Conservation (phyloP, 306 rosid genomes). For the Vigna hirtella region DNA sequence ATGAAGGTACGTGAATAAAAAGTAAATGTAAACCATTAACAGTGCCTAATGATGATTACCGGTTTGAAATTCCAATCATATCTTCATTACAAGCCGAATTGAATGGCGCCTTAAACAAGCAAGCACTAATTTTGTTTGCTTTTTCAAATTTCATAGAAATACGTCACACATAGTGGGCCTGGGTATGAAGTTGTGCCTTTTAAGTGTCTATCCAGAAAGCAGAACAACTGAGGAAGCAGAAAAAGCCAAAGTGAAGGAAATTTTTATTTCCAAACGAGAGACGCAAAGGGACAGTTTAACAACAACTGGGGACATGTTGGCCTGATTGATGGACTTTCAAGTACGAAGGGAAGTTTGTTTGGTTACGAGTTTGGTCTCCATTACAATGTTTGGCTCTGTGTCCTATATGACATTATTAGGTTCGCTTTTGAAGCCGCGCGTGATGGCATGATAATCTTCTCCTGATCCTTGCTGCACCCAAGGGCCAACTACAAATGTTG, state of each 20-base stretch:
- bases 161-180: not conserved
- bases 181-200: not conserved
- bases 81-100: not conserved
- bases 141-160: not conserved
- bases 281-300: conserved; percentile 34
- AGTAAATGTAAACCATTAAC: not conserved
- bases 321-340: conserved; percentile 38
- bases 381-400: conserved; percentile 45
- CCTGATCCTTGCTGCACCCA: conserved; percentile 35
- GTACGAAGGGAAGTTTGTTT: conserved; percentile 47
- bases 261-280: not conserved
- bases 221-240: not conserved
- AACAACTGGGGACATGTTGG: conserved; percentile 37
- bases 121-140: not conserved
- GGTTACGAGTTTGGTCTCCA: conserved; percentile 30
- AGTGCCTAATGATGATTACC: not conserved
- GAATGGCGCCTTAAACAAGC: not conserved
- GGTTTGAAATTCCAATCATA: not conserved
- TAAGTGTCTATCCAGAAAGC: not conserved
- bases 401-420: conserved; percentile 31
- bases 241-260: not conserved
- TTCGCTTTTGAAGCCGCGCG: conserved; percentile 33
- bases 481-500: conserved; percentile 24
- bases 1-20: too few species aligned
- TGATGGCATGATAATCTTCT: conserved; percentile 23